phyloP scores from a whole-genome alignment of 1,284 basidiomycete species.

The Austroboletus niveus region DNA sequence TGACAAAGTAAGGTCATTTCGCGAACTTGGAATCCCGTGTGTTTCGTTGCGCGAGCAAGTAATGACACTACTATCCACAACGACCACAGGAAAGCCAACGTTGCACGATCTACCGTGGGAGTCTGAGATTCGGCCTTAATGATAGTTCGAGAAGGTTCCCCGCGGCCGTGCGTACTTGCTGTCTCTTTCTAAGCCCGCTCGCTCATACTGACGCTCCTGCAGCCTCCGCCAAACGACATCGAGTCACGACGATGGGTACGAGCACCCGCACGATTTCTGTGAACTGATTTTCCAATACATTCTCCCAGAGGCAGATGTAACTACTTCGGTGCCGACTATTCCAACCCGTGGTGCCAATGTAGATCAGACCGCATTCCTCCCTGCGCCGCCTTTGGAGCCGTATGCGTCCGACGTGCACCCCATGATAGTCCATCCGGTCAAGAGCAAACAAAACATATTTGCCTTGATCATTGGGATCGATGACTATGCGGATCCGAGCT shows the following conservation, averaged over 20 bases:
- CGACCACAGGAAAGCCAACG: too few relatives aligned
- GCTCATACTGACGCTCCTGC: too few relatives aligned
- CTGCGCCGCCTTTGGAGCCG: not conserved
- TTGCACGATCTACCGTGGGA: too few relatives aligned
- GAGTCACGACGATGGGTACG: not conserved
- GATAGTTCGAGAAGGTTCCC: too few relatives aligned
- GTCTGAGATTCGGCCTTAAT: too few relatives aligned
- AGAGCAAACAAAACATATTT: slow-evolving; percentile 35
- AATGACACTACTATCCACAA: too few relatives aligned
- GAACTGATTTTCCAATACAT: not conserved
- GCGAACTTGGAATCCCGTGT: too few relatives aligned
- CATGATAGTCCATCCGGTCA: not conserved
- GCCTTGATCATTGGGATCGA: slow-evolving; percentile 61
- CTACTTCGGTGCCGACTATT: not conserved
- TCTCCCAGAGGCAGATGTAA: not conserved
- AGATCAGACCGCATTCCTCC: not conserved
- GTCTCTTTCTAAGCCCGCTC: too few relatives aligned
- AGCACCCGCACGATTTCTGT: not conserved
- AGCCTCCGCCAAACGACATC: not conserved
- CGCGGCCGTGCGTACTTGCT: too few relatives aligned
- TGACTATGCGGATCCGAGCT: slow-evolving; percentile 43
- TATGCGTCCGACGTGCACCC: not conserved
- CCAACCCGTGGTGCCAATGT: not conserved
- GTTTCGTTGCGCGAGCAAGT: too few relatives aligned
- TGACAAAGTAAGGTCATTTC: too few relatives aligned